Evolutionary conservation across 2,329 filamentous ascomycete genomes (phyloP).

Genomic region (Aspergillus latus): DNA sequence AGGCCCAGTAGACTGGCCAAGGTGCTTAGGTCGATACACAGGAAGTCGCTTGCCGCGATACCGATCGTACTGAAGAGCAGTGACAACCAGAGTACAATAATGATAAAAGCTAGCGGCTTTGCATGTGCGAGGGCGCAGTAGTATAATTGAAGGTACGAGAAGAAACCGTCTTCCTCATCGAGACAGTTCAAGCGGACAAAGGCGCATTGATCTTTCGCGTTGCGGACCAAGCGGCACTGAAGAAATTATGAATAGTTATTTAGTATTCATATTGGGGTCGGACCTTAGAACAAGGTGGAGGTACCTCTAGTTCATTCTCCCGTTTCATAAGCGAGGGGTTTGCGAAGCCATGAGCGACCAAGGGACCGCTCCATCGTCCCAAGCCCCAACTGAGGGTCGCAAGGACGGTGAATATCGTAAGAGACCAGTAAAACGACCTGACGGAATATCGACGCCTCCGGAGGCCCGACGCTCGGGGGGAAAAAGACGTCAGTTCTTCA

Average conservation of each 20-base stretch:
- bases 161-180: slow-evolving; percentile 84
- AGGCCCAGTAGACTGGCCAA: slow-evolving; percentile 85
- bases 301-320: slow-evolving; percentile 31
- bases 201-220: slow-evolving; percentile 76
- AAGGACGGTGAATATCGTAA: slow-evolving; percentile 40
- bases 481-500: slow-evolving; percentile 22
- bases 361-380: slow-evolving; percentile 12
- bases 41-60: slow-evolving; percentile 96
- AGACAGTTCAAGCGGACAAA: slow-evolving; percentile 80
- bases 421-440: slow-evolving; percentile 48
- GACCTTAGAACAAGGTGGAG: not conserved
- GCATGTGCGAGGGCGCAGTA: slow-evolving; percentile 73
- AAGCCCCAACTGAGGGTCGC: slow-evolving; percentile 32
- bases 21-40: slow-evolving; percentile 94
- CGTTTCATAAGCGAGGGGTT: slow-evolving; percentile 19
- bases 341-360: not conserved
- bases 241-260: not conserved
- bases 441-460: slow-evolving; percentile 40
- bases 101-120: slow-evolving; percentile 73
- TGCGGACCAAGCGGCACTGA: slow-evolving; percentile 77
- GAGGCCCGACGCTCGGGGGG: slow-evolving; percentile 22
- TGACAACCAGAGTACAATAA: slow-evolving; percentile 79
- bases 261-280: not conserved
- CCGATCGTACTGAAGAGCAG: slow-evolving; percentile 95
- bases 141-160: slow-evolving; percentile 86